These are phyloP conservation scores for Pleurotus salmoneostramineus DNA, from an alignment of 768 basidiomycete species.

Conservation along the genomic window DNA sequence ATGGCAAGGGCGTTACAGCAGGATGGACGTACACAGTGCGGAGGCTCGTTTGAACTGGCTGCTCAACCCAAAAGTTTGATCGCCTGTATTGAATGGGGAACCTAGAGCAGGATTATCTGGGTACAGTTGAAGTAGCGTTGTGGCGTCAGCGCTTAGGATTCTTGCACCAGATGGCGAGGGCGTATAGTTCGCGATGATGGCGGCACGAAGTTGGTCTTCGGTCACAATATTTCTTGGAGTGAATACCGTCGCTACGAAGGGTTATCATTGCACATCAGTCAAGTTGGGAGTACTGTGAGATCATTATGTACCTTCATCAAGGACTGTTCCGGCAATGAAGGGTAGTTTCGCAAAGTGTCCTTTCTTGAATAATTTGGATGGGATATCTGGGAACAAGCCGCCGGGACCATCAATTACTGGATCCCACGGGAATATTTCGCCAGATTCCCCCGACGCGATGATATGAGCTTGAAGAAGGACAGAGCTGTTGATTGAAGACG, in stretches of 20 bases:
- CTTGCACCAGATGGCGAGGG: slow-evolving; percentile 22
- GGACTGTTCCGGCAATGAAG: slow-evolving; percentile 38
- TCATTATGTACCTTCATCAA: slow-evolving; percentile 38
- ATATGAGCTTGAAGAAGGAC: slow-evolving; percentile 25
- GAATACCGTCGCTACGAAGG: slow-evolving; percentile 29
- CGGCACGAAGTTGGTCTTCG: slow-evolving; percentile 18
- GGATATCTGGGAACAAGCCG: slow-evolving; percentile 34
- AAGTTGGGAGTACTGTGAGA: too few species aligned
- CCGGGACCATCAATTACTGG: slow-evolving; percentile 37
- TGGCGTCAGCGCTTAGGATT: slow-evolving; percentile 16
- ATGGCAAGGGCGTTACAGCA: not conserved
- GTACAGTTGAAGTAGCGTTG: slow-evolving; percentile 31
- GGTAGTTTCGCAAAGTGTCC: slow-evolving; percentile 35
- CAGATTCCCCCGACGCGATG: slow-evolving; percentile 15
- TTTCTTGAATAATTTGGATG: slow-evolving; percentile 25
- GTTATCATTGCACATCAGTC: not conserved
- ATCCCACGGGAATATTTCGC: slow-evolving; percentile 26
- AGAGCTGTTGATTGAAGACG: slow-evolving; percentile 18
- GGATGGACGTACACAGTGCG: slow-evolving; percentile 13
- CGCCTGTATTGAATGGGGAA: slow-evolving; percentile 42
- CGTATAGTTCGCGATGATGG: slow-evolving; percentile 21
- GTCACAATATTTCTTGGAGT: slow-evolving; percentile 20
- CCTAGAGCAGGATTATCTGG: slow-evolving; percentile 37
- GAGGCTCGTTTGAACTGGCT: slow-evolving; percentile 27
- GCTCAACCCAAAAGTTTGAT: slow-evolving; percentile 36